These are phyloP conservation scores for Diaporthe vaccinii DNA, from an alignment of 2,329 filamentous ascomycete species.

Conservation along the genomic window DNA sequence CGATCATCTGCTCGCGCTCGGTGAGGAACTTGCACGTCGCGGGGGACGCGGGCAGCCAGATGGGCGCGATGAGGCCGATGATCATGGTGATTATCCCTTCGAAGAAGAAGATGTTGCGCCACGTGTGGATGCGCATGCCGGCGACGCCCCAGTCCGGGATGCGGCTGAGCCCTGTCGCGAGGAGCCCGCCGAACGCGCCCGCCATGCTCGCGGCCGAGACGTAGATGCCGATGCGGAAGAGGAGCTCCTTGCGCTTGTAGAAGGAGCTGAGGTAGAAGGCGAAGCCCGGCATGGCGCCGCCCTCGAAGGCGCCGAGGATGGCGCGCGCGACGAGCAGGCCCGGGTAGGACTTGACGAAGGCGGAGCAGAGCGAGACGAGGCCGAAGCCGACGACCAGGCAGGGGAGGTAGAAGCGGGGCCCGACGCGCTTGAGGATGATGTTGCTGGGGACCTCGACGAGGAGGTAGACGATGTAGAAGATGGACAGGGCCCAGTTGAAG, in stretches of 20 bases:
- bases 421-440: slow-evolving; percentile 73
- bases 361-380: slow-evolving; percentile 76
- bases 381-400: slow-evolving; percentile 77
- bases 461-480: slow-evolving; percentile 76
- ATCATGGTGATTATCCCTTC: slow-evolving; percentile 69
- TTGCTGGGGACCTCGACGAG: slow-evolving; percentile 76
- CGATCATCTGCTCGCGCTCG: slow-evolving; percentile 67
- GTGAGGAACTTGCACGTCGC: slow-evolving; percentile 63
- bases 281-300: slow-evolving; percentile 77
- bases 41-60: slow-evolving; percentile 66
- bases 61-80: slow-evolving; percentile 61
- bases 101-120: slow-evolving; percentile 75
- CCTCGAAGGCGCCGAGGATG: slow-evolving; percentile 77
- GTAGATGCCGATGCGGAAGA: slow-evolving; percentile 79
- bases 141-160: slow-evolving; percentile 66
- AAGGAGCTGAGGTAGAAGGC: slow-evolving; percentile 81
- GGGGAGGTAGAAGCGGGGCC: slow-evolving; percentile 73
- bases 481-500: slow-evolving; percentile 77
- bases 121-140: slow-evolving; percentile 59
- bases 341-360: slow-evolving; percentile 75
- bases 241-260: slow-evolving; percentile 81
- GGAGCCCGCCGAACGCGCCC: slow-evolving; percentile 78
- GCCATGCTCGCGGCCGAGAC: slow-evolving; percentile 80
- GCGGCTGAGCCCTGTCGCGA: slow-evolving; percentile 80
- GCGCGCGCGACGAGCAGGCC: slow-evolving; percentile 76